These are phyloP conservation scores for Torulaspora quercuum DNA, from an alignment of 805 yeast species.

Conservation along the genomic window DNA sequence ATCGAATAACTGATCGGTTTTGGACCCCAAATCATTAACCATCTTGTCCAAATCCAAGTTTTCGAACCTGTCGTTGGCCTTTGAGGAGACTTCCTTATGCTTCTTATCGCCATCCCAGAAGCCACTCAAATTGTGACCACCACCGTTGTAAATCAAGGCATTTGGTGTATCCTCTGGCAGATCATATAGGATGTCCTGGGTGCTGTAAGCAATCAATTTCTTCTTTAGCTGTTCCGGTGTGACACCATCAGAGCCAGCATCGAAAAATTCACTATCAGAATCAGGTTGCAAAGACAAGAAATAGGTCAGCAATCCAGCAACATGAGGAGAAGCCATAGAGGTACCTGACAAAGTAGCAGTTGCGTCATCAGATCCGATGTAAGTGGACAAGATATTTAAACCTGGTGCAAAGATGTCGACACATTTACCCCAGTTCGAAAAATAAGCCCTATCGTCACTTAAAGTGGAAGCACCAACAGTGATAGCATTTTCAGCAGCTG, in stretches of 20 bases:
- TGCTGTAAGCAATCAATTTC: slow-evolving; percentile 65
- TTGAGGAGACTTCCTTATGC: slow-evolving; percentile 6
- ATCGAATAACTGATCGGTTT: slow-evolving; percentile 28
- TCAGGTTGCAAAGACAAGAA: slow-evolving; percentile 83
- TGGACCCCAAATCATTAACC: slow-evolving; percentile 22
- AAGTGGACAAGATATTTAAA: slow-evolving; percentile 78
- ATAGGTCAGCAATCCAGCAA: slow-evolving; percentile 87
- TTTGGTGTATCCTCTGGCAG: slow-evolving; percentile 75
- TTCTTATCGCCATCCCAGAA: slow-evolving; percentile 49
- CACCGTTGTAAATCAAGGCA: slow-evolving; percentile 76
- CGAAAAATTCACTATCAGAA: slow-evolving; percentile 57
- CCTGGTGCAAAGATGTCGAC: slow-evolving; percentile 98
- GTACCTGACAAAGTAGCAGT: slow-evolving; percentile 90
- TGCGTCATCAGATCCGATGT: slow-evolving; percentile 70
- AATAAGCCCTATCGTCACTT: slow-evolving; percentile 86
- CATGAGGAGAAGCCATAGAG: slow-evolving; percentile 98
- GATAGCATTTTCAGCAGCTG: slow-evolving; percentile 76
- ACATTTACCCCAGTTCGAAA: slow-evolving; percentile 93
- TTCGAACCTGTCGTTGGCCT: slow-evolving; percentile 8
- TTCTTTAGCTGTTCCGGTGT: slow-evolving; percentile 75
- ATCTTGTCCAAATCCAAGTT: slow-evolving; percentile 15
- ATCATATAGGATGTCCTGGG: slow-evolving; percentile 55
- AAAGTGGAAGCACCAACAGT: slow-evolving; percentile 95
- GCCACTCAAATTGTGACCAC: slow-evolving; percentile 62
- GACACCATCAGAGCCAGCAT: slow-evolving; percentile 45